phyloP scores from a whole-genome alignment of 1,139 yeast species.

The Diutina mesorugosa region DNA sequence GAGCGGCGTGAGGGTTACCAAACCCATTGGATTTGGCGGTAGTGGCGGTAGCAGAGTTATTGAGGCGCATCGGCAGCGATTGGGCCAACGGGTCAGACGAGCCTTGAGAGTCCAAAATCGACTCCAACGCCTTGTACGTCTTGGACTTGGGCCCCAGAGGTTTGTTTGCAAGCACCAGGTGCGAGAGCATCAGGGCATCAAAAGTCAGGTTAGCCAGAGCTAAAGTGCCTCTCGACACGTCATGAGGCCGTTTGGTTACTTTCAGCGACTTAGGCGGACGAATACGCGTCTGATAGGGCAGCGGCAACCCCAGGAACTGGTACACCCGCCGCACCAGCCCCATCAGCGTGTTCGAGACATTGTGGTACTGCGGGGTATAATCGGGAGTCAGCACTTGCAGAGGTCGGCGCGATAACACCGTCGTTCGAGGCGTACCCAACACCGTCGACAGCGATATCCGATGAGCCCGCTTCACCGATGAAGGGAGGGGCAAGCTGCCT shows the following conservation, averaged over 20 bases:
- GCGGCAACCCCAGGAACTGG: slow-evolving; percentile 51
- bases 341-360: slow-evolving; percentile 13
- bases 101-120: slow-evolving; percentile 32
- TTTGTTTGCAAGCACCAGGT: slow-evolving; percentile 3
- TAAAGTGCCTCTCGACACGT: background rate
- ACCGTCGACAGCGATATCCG: background rate
- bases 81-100: background rate
- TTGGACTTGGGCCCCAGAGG: slow-evolving; percentile 2
- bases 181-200: slow-evolving; percentile 2
- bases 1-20: slow-evolving; percentile 6
- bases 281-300: slow-evolving; percentile 48
- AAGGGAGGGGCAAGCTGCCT: background rate
- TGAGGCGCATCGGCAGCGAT: slow-evolving; percentile 1
- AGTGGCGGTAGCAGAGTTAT: background rate
- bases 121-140: slow-evolving; percentile 50
- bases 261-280: slow-evolving; percentile 14
- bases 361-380: slow-evolving; percentile 26
- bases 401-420: background rate
- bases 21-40: slow-evolving; percentile 5
- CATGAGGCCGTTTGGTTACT: background rate
- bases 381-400: slow-evolving; percentile 17
- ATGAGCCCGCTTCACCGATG: background rate
- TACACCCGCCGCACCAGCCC: slow-evolving; percentile 25
- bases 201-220: slow-evolving; percentile 5
- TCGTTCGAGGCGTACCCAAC: background rate